Percentiles rank a stretch among this genome's conserved stretches.
These are phyloP conservation scores for Bruguiera gymnorhiza DNA, from an alignment of 345 rosid genomes.

Conservation along the genomic window DNA sequence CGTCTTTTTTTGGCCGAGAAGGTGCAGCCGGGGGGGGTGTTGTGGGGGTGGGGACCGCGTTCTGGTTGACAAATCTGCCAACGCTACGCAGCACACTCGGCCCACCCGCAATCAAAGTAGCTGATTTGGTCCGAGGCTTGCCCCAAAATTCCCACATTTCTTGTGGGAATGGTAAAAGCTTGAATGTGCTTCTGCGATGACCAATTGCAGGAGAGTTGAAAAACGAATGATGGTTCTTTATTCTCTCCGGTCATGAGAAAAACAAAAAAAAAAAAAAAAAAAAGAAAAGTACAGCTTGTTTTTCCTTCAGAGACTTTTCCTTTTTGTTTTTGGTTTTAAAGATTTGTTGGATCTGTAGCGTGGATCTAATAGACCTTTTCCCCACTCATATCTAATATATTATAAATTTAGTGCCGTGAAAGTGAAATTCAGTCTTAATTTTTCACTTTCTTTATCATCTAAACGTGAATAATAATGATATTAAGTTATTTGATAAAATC, in stretches of 20 bases:
- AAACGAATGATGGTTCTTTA: conserved; percentile 5
- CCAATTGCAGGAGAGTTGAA: not conserved
- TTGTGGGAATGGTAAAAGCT: conserved; percentile 15
- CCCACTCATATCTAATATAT: too few species aligned
- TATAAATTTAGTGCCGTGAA: too few species aligned
- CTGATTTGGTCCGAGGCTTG: conserved; percentile 17
- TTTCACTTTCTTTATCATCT: too few species aligned
- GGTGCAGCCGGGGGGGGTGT: not conserved
- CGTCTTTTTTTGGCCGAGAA: not conserved
- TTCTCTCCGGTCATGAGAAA: not conserved
- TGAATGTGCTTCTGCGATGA: not conserved
- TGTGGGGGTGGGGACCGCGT: not conserved
- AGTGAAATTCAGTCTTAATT: too few species aligned
- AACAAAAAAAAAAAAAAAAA: too few species aligned
- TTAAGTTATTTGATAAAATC: too few species aligned
- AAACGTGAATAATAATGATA: too few species aligned
- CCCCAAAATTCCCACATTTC: conserved; percentile 10
- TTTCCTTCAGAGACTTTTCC: too few species aligned
- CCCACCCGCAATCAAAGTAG: conserved; percentile 44
- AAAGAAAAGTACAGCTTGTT: too few species aligned
- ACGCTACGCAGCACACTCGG: not conserved
- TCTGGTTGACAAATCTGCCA: not conserved
- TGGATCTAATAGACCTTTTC: too few species aligned
- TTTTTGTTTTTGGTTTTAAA: too few species aligned
- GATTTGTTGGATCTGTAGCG: too few species aligned